Evolutionary conservation across 768 basidiomycete genomes (phyloP).

Genomic region (Psilocybe cyanescens): DNA sequence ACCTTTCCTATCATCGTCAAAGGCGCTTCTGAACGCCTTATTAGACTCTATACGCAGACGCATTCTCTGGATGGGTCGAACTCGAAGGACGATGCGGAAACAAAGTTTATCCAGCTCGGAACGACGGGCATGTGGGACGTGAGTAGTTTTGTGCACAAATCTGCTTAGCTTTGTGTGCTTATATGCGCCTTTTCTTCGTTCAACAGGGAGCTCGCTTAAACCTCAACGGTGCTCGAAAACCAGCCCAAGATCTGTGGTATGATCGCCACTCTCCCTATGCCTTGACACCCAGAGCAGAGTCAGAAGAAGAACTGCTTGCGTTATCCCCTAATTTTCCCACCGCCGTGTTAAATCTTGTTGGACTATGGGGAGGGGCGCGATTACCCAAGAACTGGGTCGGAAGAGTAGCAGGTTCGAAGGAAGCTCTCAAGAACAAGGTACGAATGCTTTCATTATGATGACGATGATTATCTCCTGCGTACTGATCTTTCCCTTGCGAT

Average conservation of each 20-base stretch:
- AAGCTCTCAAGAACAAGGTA: conserved; percentile 53
- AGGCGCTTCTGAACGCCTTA: conserved; percentile 52
- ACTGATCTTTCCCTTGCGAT: background rate
- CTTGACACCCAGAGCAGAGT: conserved; percentile 46
- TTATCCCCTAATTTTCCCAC: conserved; percentile 43
- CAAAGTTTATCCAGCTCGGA: conserved; percentile 64
- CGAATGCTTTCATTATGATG: conserved; percentile 4
- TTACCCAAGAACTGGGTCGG: conserved; percentile 53
- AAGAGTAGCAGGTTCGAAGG: conserved; percentile 59
- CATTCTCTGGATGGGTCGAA: conserved; percentile 6
- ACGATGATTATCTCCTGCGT: background rate
- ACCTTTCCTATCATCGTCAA: conserved; percentile 54
- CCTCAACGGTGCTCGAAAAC: conserved; percentile 1
- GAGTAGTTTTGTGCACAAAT: conserved; percentile 22
- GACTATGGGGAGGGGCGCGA: conserved; percentile 64
- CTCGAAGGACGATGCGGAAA: conserved; percentile 7
- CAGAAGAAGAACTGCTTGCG: conserved; percentile 59
- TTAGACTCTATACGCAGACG: conserved; percentile 44
- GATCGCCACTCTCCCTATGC: conserved; percentile 55
- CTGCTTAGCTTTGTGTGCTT: background rate
- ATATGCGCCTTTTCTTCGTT: background rate
- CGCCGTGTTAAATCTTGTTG: conserved; percentile 63
- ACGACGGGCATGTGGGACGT: conserved; percentile 67
- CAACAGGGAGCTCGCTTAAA: conserved; percentile 21
- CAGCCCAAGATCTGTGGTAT: conserved; percentile 40